Conservation (phyloP, 2,329 filamentous ascomycete species). For the Aspergillus arachidicola region DNA sequence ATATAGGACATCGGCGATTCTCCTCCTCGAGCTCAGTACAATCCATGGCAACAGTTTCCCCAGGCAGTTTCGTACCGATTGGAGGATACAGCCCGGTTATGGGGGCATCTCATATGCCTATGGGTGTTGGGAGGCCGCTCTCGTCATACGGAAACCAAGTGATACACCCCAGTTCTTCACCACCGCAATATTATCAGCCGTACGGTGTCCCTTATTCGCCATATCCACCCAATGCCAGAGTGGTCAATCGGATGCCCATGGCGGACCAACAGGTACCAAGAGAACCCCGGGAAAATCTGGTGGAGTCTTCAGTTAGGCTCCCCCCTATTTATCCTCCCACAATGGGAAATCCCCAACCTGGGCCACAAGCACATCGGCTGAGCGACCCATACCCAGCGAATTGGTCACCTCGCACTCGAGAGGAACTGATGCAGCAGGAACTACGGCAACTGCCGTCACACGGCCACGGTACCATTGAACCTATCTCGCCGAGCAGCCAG, state of each 20-base stretch:
- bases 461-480: constrained; percentile 29
- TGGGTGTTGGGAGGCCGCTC: constrained; percentile 29
- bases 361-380: constrained; percentile 32
- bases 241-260: constrained; percentile 28
- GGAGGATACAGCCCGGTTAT: constrained; percentile 31
- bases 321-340: constrained; percentile 42
- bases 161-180: constrained; percentile 34
- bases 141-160: constrained; percentile 31
- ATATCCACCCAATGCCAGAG: constrained; percentile 29
- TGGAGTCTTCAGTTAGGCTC: constrained; percentile 38
- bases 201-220: constrained; percentile 29
- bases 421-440: constrained; percentile 28
- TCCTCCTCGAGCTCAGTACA: constrained; percentile 37
- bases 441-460: constrained; percentile 24
- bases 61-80: constrained; percentile 29
- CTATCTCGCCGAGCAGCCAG: constrained; percentile 29
- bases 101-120: constrained; percentile 21
- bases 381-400: constrained; percentile 37
- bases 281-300: constrained; percentile 32
- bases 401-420: constrained; percentile 28
- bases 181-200: constrained; percentile 36
- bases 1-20: constrained; percentile 32
- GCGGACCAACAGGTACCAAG: constrained; percentile 26
- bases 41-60: constrained; percentile 27
- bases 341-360: constrained; percentile 19